Evolutionary conservation across 345 rosid species (phyloP), one percentile per base, ranked within the genome.

Genomic region (Melaleuca alternifolia): DNA sequence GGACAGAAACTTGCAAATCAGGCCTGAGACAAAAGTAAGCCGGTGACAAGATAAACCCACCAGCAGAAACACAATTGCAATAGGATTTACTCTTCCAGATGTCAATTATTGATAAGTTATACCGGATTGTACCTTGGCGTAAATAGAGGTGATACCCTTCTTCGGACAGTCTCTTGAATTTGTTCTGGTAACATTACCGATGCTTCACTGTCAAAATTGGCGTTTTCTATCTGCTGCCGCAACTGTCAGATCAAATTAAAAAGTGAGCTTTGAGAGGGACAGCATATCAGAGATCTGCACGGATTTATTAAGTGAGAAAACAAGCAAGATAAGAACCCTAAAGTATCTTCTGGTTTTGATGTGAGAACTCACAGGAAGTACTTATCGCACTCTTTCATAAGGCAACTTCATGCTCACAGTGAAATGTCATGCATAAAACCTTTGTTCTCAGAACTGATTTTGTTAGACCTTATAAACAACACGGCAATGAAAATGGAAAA

Each of bases 71-170:
- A 16, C 44, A 9, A 65, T 33, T 33, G 79, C 79, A 65, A 33
- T 33, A 33, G 24, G 79, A 65, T 65, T 46, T 65, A 33, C 33
- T 46, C 23, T 33, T 65, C 79, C 46, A 65, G 79, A 65, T 65
- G 79, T 65, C 46, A 1, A 85, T 11, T 16, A 33, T 61, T n/a
- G 37, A 84, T 75, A 84, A 33, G 30, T 53, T 1, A 28, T 16
- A 24, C 28, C 28, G 54, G 61, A 21, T 75, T 51, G 88, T 90
- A 93, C 87, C 89, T 88, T 52, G 90, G 94, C 62, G 51, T 88
- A 86, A 93, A 94, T 59, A 93, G 88, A 77, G 98, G 98, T 10
- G 97, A 93, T 12, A 90, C 93, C 88, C 92, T 94, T 86, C 95
- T 93, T 75, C 88, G 88, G 71, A 89, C 94, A 48, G 92, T 91